Conservation (phyloP, 2,329 filamentous ascomycete species). For the Fusarium heterosporum region DNA sequence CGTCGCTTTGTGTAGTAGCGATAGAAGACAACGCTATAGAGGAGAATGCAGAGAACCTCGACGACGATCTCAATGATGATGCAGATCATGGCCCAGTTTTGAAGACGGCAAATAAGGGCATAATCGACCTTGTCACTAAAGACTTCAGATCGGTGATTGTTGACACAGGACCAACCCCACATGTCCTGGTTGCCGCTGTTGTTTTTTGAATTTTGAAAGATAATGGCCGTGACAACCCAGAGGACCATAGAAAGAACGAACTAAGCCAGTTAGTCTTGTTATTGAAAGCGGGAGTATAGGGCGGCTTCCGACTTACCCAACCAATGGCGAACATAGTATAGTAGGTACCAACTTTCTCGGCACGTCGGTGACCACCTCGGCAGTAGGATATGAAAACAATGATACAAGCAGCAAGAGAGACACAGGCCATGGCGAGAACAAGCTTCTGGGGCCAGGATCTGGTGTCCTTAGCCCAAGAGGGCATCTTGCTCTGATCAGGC, state of each 20-base stretch:
- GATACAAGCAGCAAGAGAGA: conserved; percentile 84
- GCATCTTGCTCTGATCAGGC: conserved; percentile 80
- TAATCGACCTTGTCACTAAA: conserved; percentile 88
- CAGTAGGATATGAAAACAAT: conserved; percentile 87
- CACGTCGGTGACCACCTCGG: conserved; percentile 85
- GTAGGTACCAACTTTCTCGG: conserved; percentile 94
- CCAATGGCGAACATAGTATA: conserved; percentile 94
- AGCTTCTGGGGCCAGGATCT: conserved; percentile 90
- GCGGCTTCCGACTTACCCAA: conserved; percentile 62
- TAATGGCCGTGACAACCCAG: conserved; percentile 87
- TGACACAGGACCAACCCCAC: conserved; percentile 98
- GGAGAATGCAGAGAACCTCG: conserved; percentile 88
- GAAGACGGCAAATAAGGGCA: conserved; percentile 87
- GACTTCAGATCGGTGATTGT: conserved; percentile 82
- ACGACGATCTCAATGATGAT: conserved; percentile 97
- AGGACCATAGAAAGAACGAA: conserved; percentile 94
- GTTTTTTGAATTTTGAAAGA: conserved; percentile 82
- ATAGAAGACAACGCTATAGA: conserved; percentile 97
- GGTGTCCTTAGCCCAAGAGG: conserved; percentile 84
- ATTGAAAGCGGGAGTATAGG: background rate
- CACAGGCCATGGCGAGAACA: conserved; percentile 79
- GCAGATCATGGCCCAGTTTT: conserved; percentile 96
- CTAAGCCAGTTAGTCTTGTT: conserved; percentile 37
- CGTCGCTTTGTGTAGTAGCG: conserved; percentile 96
- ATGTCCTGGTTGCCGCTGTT: conserved; percentile 82